Base-by-base conservation (phyloP, 139 green algal genomes). In the Chlamydomonas urium region DNA sequence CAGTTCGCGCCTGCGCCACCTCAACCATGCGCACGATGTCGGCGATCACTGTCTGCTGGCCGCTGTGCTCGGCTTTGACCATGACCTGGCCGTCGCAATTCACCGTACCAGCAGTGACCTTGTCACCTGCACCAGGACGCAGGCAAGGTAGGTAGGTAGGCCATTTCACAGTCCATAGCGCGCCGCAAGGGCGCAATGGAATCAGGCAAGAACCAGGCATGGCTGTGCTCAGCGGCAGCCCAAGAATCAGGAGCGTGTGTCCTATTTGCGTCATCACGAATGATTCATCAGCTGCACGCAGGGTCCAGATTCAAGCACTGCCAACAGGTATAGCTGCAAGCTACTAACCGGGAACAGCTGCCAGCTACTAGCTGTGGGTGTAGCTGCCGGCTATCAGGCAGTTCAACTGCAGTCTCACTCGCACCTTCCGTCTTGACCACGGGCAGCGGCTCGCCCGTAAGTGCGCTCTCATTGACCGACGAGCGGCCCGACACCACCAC, bases 11-110 rank as follows among this genome's bases (percentile, higher is more conserved):
- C 71, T 90, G 85, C 17, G 90, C 91, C 29, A 78, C 72, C 75
- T 96, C 91, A 50, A 96, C 91, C 62, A 92, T 71, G 14, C 84
- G 77, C 36, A 96, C 84, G 38, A 97, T 92, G 75, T 93, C 89
- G 0, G 91, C 90, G 33, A 97, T 89, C 35, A 90, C 86, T 0
- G 92, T 94, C 31, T 90, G 79, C 69, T 86, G 85, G 32, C 92
- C 92, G 59, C 73, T 82, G 37, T 84, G 77, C 62, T 88, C 81
- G 2, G 86, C 85, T 1, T 73, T 62, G 35, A 97, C 87, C 0
- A 65, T 77, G 24, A 96, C 65, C 31, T 71, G 57, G 29, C 92
- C 92, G 67, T 96, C 86, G 65, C 82, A 92, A 81, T 97, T 96
- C 31, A 94, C 69, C 0, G 91, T 95, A 58, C 91, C 91, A 0